Evolutionary conservation across 2,329 filamentous ascomycete genomes (phyloP), one percentile per base, ranked within the genome.

Genomic region (Ophiocordyceps robertsii): DNA sequence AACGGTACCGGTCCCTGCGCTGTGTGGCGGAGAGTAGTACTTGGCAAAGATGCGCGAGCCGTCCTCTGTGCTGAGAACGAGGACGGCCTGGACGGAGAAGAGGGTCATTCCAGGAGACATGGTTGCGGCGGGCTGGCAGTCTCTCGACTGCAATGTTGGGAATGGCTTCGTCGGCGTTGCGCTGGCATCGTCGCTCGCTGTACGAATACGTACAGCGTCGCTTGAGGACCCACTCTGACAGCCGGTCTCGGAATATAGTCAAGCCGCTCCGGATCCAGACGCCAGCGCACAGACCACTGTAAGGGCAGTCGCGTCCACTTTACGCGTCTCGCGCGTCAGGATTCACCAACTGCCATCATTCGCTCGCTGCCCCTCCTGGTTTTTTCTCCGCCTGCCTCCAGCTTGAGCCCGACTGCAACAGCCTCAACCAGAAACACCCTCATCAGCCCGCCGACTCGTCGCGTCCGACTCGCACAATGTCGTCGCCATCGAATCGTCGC

Each of bases 31-130:
- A 64, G 63, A 66, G 72, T 90, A 95, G 76, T 95, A 95, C 72
- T 95, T 95, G 58, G 88, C 79, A 62, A 95, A 87, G 67, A 96
- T 85, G 63, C 90, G 80, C 47, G 84, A 84, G 59, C 85, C 85
- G 63, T 96, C 90, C 66, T 95, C 87, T 47, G 82, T 81, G 56
- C 82, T 79, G 60, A 89, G 80, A 54, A 89, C 79, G 52, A 87
- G 72, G 61, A 89, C 73, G 58, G 84, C 84, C 62, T 84, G 82
- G 58, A 88, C 73, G 56, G 80, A 78, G 68, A 83, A 82, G 37
- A 88, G 74, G 49, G 81, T 82, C 68, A 87, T 79, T 66, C 78
- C 77, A 49, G 81, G 80, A 52, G 81, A 75, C 83, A 88, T 87
- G 48, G 42, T 58, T 55, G 49, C 44, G 44, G 47, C 29, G 19